These are phyloP conservation scores for Wickerhamiella occidentalis DNA, from an alignment of 805 yeast species.

Conservation along the genomic window DNA sequence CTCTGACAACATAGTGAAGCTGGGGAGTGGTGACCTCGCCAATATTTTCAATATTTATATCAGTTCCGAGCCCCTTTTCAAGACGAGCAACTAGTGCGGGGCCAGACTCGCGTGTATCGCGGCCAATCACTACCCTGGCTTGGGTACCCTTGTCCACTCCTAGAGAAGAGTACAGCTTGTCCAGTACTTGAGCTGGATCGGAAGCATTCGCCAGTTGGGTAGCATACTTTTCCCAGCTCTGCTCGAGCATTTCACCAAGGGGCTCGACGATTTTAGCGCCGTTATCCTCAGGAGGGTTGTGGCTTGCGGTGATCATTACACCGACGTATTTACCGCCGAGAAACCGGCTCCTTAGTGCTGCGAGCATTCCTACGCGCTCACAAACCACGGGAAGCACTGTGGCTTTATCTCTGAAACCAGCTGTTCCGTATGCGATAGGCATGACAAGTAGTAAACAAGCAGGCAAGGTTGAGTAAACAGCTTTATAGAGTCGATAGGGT, in stretches of 20 bases:
- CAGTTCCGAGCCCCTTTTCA: constrained; percentile 47
- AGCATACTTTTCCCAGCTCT: constrained; percentile 73
- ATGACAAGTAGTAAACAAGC: background rate
- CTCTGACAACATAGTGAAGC: constrained; percentile 72
- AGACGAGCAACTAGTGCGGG: constrained; percentile 49
- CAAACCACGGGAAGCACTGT: constrained; percentile 62
- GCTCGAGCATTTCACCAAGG: constrained; percentile 75
- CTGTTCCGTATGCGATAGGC: constrained; percentile 71
- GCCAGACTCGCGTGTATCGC: constrained; percentile 84
- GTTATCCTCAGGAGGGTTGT: constrained; percentile 83
- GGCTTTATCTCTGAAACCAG: constrained; percentile 83
- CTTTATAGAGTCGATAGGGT: too few species aligned
- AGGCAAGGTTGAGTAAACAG: background rate
- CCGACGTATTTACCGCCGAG: constrained; percentile 65
- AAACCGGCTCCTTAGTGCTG: constrained; percentile 66
- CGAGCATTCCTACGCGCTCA: constrained; percentile 71
- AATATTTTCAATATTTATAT: constrained; percentile 39
- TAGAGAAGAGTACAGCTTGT: constrained; percentile 31
- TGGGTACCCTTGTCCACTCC: constrained; percentile 36
- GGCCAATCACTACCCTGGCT: constrained; percentile 52
- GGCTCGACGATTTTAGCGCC: constrained; percentile 95
- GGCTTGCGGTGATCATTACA: constrained; percentile 95
- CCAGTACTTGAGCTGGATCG: constrained; percentile 33
- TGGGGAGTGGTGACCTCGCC: constrained; percentile 87
- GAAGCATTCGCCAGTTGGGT: constrained; percentile 65